Conservation (phyloP, 768 basidiomycete genomes). For the Phylloporus arenicola region DNA sequence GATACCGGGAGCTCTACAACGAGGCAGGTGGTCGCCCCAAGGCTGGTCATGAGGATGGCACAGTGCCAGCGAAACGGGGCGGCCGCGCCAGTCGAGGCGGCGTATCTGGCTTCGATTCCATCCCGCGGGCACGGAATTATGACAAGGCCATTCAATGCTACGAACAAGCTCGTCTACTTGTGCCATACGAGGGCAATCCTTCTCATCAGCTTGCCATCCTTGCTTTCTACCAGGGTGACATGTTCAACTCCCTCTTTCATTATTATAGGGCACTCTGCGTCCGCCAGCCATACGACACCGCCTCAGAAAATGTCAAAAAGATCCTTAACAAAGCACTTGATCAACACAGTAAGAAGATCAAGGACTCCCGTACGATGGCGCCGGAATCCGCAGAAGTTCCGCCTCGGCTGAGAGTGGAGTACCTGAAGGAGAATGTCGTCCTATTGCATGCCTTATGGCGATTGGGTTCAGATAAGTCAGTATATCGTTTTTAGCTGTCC, state of each 20-base stretch:
- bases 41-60: conserved; percentile 62
- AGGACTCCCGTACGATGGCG: conserved; percentile 32
- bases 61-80: conserved; percentile 32
- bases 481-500: conserved; percentile 1
- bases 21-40: conserved; percentile 61
- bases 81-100: conserved; percentile 48
- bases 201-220: conserved; percentile 96
- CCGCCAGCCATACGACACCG: conserved; percentile 78
- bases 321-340: conserved; percentile 64
- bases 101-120: conserved; percentile 36
- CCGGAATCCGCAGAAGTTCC: conserved; percentile 33
- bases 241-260: conserved; percentile 74
- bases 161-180: conserved; percentile 73
- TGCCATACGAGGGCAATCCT: conserved; percentile 88
- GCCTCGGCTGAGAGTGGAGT: conserved; percentile 51
- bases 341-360: conserved; percentile 44
- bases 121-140: conserved; percentile 62
- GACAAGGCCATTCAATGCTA: conserved; percentile 76
- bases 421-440: conserved; percentile 70
- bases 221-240: conserved; percentile 76
- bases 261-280: conserved; percentile 93
- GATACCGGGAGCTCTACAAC: conserved; percentile 89
- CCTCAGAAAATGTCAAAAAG: conserved; percentile 75
- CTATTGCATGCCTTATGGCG: conserved; percentile 76
- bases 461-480: conserved; percentile 51